These are phyloP conservation scores for Annulohypoxylon nitens DNA, from an alignment of 495 filamentous ascomycete species.

Conservation along the genomic window DNA sequence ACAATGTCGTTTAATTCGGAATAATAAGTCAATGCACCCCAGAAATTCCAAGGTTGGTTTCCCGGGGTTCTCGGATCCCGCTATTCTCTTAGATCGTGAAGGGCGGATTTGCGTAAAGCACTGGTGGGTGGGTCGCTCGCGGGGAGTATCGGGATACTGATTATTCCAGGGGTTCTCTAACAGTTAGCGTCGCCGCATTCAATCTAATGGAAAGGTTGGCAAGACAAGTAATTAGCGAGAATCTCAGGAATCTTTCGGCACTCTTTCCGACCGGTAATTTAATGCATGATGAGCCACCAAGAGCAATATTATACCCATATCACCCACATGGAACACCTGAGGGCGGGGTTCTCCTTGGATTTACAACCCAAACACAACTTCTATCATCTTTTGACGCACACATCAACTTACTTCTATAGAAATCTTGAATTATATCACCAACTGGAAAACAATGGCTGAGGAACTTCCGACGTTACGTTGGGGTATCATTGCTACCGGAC, in stretches of 20 bases:
- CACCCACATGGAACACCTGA: not conserved
- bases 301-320: not conserved
- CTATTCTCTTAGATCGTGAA: not conserved
- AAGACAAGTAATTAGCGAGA: not conserved
- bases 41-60: not conserved
- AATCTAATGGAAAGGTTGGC: not conserved
- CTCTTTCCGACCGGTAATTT: not conserved
- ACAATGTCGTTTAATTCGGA: too few species aligned
- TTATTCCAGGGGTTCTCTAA: not conserved
- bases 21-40: not conserved
- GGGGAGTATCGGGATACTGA: slow-evolving; percentile 1
- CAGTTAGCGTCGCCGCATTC: not conserved
- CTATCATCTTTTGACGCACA: not conserved
- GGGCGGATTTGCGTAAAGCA: not conserved
- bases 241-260: not conserved
- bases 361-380: not conserved
- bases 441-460: slow-evolving; percentile 1
- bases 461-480: slow-evolving; percentile 24
- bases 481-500: slow-evolving; percentile 31
- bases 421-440: not conserved
- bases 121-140: not conserved
- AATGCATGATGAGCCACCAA: not conserved
- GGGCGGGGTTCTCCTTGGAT: not conserved
- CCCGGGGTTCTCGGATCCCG: not conserved
- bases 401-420: not conserved